These are phyloP conservation scores for Carex myosuroides DNA, from an alignment of 176 grass and related monocot species.

Conservation along the genomic window DNA sequence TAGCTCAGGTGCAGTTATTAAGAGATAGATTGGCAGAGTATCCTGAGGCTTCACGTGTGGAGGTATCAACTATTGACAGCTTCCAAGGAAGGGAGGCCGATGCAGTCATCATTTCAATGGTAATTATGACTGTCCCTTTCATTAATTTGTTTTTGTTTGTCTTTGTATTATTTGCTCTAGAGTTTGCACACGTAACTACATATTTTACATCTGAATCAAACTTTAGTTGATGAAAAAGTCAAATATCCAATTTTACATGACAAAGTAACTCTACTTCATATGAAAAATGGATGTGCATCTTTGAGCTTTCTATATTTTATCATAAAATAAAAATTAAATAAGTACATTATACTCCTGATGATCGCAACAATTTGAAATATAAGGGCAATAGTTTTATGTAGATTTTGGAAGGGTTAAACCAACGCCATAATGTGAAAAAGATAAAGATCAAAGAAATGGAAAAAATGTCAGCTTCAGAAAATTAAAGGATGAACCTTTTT, in stretches of 20 bases:
- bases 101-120: conserved; percentile 92
- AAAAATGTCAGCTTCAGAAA: background rate
- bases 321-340: background rate
- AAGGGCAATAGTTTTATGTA: background rate
- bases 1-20: conserved; percentile 91
- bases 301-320: background rate
- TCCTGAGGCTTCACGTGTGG: conserved; percentile 63
- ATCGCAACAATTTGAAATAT: background rate
- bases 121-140: conserved; percentile 12
- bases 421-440: background rate
- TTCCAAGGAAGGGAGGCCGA: conserved; percentile 93
- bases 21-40: conserved; percentile 70
- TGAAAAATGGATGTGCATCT: background rate
- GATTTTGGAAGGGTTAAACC: background rate
- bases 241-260: background rate
- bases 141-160: background rate
- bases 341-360: background rate
- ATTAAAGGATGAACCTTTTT: background rate
- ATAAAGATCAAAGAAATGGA: background rate
- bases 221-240: background rate
- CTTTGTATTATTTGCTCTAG: background rate
- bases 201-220: background rate
- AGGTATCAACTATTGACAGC: conserved; percentile 89
- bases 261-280: background rate
- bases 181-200: background rate